These are phyloP conservation scores for Tetrapisispora pingtungensis DNA, from an alignment of 805 yeast species.

Conservation along the genomic window DNA sequence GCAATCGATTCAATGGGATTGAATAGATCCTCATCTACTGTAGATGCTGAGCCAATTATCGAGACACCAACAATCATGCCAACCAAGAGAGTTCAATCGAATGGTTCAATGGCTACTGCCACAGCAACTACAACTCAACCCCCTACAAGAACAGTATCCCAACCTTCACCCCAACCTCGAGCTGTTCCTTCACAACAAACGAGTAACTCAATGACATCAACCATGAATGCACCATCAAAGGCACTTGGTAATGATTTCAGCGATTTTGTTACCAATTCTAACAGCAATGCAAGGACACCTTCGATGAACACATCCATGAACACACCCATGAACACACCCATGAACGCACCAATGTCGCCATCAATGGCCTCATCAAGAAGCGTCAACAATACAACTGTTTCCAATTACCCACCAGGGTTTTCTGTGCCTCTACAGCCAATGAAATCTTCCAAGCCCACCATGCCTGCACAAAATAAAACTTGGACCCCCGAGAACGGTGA, in stretches of 20 bases:
- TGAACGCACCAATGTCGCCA: no score
- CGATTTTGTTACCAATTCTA: constrained; percentile 1
- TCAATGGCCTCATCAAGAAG: background rate
- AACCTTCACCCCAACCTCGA: constrained; percentile 9
- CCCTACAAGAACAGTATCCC: constrained; percentile 3
- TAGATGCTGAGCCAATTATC: constrained; percentile 7
- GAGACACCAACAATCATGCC: constrained; percentile 22
- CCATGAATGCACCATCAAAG: background rate
- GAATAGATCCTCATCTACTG: background rate
- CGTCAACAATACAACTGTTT: no score
- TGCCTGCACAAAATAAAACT: background rate
- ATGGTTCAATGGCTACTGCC: background rate
- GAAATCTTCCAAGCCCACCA: constrained; percentile 9
- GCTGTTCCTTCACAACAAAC: background rate
- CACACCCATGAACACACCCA: no score
- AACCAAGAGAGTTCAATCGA: constrained; percentile 5
- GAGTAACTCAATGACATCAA: no score
- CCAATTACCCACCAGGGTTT: constrained; percentile 34
- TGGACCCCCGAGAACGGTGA: constrained; percentile 1
- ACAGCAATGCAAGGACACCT: no score
- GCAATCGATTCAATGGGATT: constrained; percentile 7
- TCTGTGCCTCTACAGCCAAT: constrained; percentile 30
- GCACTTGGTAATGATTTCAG: background rate
- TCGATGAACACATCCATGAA: no score
- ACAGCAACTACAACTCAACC: background rate